phyloP scores from a whole-genome alignment of 768 basidiomycete species.

The Rhodosporidiobolus sp. region DNA sequence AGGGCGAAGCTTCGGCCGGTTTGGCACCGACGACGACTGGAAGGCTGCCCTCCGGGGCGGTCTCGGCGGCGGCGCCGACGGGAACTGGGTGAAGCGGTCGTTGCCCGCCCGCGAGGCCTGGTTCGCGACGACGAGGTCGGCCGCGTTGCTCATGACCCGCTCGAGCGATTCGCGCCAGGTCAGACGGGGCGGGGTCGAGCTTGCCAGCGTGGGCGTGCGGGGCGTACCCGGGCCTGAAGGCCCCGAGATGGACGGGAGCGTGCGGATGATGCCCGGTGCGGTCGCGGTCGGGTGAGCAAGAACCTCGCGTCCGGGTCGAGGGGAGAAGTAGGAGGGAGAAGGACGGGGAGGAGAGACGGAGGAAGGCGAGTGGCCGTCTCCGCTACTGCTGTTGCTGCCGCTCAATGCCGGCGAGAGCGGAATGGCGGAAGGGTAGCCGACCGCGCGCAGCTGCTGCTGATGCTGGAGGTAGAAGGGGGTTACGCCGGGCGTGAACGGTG shows the following conservation, averaged over 20 bases:
- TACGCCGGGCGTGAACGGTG: neutral
- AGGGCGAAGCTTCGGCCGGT: too few species aligned
- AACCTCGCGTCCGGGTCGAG: neutral
- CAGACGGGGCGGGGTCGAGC: neutral
- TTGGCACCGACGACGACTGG: too few species aligned
- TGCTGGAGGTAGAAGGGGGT: neutral
- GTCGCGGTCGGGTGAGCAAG: neutral
- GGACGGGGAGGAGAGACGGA: neutral
- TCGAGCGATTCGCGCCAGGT: slow-evolving; percentile 24
- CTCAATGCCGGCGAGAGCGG: neutral
- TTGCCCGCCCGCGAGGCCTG: too few species aligned
- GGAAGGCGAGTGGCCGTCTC: neutral
- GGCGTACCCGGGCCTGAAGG: neutral
- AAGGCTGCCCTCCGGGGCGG: too few species aligned
- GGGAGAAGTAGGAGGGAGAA: neutral
- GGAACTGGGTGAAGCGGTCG: too few species aligned
- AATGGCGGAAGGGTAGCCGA: neutral
- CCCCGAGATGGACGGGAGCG: neutral
- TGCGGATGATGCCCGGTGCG: neutral
- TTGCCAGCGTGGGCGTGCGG: too few species aligned
- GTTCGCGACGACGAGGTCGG: slow-evolving; percentile 17
- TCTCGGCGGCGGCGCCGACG: too few species aligned
- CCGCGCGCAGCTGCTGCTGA: too few species aligned
- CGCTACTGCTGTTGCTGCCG: neutral
- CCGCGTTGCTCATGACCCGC: slow-evolving; percentile 26